Evolutionary conservation across 2,329 filamentous ascomycete genomes (phyloP).

Genomic region (Pestalotiopsis sp.): DNA sequence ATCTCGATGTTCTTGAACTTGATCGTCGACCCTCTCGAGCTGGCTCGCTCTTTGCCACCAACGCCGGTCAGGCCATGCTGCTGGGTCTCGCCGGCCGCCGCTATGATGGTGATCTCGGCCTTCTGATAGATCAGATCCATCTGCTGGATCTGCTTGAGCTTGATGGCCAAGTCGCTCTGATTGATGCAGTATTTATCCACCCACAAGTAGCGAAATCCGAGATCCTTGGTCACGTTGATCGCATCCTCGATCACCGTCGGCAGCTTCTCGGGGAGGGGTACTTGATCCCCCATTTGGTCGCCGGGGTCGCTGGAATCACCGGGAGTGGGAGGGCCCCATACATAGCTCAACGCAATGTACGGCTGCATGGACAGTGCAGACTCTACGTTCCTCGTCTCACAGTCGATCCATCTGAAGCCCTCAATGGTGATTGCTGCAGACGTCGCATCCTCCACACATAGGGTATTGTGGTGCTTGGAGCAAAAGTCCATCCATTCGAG

Average conservation of each 20-base stretch:
- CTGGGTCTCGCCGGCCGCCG: background rate
- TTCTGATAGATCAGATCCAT: constrained; percentile 6
- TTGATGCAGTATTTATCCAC: constrained; percentile 10
- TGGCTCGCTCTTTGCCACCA: background rate
- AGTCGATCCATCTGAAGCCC: background rate
- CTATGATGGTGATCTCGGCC: constrained; percentile 8
- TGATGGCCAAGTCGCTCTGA: background rate
- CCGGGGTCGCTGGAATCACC: background rate
- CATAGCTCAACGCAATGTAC: constrained; percentile 2
- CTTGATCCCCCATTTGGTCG: background rate
- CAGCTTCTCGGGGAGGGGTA: background rate
- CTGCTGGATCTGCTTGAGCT: constrained; percentile 3
- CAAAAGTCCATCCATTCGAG: background rate
- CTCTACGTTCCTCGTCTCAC: background rate
- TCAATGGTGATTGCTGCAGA: background rate
- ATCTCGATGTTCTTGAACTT: background rate
- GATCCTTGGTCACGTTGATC: background rate
- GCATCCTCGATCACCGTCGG: background rate
- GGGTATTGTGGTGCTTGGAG: background rate
- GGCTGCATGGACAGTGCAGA: background rate
- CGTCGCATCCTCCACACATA: background rate
- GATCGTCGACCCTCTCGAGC: background rate
- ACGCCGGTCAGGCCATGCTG: background rate
- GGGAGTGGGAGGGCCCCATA: background rate
- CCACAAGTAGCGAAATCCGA: constrained; percentile 21